Evolutionary conservation across 805 yeast species (phyloP), one percentile per base, ranked within the genome.

Genomic region (Metschnikowia gruessii): DNA sequence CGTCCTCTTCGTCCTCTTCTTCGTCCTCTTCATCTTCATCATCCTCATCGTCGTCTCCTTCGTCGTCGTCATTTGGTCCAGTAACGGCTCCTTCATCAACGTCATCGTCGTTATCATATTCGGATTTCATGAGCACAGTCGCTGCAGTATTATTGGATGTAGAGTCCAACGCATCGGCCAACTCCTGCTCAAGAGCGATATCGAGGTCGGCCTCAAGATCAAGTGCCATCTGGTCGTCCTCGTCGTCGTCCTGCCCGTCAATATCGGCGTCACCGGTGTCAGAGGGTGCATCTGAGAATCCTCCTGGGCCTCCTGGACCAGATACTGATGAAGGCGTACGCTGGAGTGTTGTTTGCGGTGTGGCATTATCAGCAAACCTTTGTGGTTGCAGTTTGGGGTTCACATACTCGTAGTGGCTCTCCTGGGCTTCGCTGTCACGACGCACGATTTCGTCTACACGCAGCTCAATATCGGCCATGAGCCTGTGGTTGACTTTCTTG

Each of bases 371-470:
- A 21, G 43, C 26, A 24, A 21, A 30, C n/a, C 39, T 29, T 24
- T 36, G 49, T 3, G 47, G 41, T 44, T 57, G 71, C 51, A 68
- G 69, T 49, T 69, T 74, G 45, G 63, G 55, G 53, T 83, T 90
- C 2, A 89, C 73, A 43, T 89, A 72, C 59, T 91, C 96, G 59
- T 83, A 89, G 31, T 77, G 77, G 21, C 85, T 78, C 37, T 83
- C 88, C 61, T 87, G 91, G 0, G 97, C 96, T 48, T 85, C 90
- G 32, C 79, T 87, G 62, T 92, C 99, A 38, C 81, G 66, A 51
- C 79, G 72, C 26, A 92, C 70, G 42, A 92, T 69, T 60, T 84
- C 88, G 48, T 87, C 86, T 4, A 92, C 96, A 45, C 80, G 80
- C 31, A 77, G 77, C 53, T 92, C 97, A 7, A 89, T 82, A 51